Percentiles rank a stretch among this genome's conserved stretches.
Conservation (phyloP, 1,284 basidiomycete genomes). For the Ceratobasidium sp. region DNA sequence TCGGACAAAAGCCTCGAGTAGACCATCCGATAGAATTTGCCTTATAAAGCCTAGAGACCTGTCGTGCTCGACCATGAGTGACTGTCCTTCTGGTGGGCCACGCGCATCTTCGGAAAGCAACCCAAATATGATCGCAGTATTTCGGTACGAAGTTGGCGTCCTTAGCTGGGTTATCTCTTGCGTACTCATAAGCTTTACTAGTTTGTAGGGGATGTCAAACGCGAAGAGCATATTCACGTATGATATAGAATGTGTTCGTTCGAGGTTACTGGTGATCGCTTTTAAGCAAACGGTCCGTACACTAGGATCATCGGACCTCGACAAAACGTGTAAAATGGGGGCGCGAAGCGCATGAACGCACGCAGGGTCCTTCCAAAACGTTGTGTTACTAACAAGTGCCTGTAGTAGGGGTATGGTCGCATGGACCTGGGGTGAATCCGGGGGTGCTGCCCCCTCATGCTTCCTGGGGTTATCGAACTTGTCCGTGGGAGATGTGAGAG, state of each 20-base stretch:
- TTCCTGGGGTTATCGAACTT: too few species aligned
- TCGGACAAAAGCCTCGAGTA: not conserved
- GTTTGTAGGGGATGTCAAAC: constrained; percentile 2
- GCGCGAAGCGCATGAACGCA: too few species aligned
- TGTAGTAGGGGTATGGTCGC: too few species aligned
- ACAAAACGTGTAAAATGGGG: too few species aligned
- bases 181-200: not conserved
- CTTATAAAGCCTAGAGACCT: not conserved
- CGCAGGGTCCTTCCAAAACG: too few species aligned
- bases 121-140: not conserved
- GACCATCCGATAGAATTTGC: not conserved
- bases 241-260: not conserved
- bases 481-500: not conserved
- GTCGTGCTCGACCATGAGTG: not conserved
- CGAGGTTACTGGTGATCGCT: not conserved
- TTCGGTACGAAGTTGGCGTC: not conserved
- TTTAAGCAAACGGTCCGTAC: not conserved
- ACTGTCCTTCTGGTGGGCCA: not conserved
- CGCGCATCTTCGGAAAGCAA: not conserved
- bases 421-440: too few species aligned
- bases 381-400: too few species aligned
- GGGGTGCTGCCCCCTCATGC: too few species aligned
- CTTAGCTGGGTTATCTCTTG: too few species aligned
- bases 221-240: not conserved
- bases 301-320: not conserved